A percentile compares a stretch with the other conserved stretches of the same genome.
These are phyloP conservation scores for Anacardium occidentale DNA, from an alignment of 345 rosid species.

Conservation along the genomic window DNA sequence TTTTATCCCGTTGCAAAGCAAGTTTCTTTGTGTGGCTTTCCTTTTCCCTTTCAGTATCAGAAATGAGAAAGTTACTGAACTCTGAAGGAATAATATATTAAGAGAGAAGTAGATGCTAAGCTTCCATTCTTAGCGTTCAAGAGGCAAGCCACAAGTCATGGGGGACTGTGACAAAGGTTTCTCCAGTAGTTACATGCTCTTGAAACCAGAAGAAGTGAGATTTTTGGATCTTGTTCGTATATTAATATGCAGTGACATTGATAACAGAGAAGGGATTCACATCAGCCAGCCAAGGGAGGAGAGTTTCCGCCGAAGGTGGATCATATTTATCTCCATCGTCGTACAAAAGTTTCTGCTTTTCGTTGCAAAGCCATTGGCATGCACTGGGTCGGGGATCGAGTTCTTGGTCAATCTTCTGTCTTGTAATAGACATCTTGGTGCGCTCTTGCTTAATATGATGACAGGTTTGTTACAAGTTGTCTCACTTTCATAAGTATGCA, in stretches of 20 bases:
- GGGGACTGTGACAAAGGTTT: constrained; percentile 37
- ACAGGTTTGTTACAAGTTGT: constrained; percentile 23
- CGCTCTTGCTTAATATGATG: constrained; percentile 34
- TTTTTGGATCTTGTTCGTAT: constrained; percentile 45
- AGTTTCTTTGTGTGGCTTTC: no score
- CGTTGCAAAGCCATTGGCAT: constrained; percentile 38
- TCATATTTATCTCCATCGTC: constrained; percentile 51
- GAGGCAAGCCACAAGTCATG: no score
- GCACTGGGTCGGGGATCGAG: constrained; percentile 42
- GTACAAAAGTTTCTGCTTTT: constrained; percentile 42
- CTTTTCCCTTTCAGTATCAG: no score
- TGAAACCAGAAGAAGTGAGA: constrained; percentile 51
- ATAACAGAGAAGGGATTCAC: constrained; percentile 42
- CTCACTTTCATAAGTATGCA: background rate
- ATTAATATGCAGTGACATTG: constrained; percentile 39
- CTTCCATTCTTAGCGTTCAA: no score
- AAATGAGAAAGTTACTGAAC: no score
- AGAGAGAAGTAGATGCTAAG: background rate
- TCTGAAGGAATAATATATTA: no score
- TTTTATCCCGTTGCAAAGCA: no score
- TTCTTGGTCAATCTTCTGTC: constrained; percentile 49
- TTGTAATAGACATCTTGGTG: constrained; percentile 30
- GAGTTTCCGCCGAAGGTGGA: constrained; percentile 46
- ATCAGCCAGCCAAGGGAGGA: constrained; percentile 32
- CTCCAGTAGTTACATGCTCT: constrained; percentile 41